Base-by-base conservation (phyloP, 73 alveolate species). In the Stentor coeruleus region DNA sequence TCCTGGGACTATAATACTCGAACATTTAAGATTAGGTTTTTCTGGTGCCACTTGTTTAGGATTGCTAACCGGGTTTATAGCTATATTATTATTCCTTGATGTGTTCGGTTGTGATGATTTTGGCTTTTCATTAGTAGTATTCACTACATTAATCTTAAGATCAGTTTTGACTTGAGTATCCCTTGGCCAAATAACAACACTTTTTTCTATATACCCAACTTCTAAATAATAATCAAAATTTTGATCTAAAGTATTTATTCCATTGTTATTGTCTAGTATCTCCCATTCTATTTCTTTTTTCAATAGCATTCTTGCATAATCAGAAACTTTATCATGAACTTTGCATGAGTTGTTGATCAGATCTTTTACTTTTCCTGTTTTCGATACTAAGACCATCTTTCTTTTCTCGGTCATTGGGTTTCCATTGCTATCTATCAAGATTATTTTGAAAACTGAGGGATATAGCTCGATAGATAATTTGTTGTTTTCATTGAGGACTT, bases 401-500 rank as follows among this genome's bases (percentile, higher is more conserved):
- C 39, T 40, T 0, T 38, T 33, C 66, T 75, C 83, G 14, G 14
- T 36, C 0, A 14, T 36, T 37, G 38, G 15, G 41, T 36, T 20
- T n/a, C 83, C 83, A 6, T 40, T 15, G 35, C 39, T 37, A 14
- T 31, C 26, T n/a, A 37, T 33, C 0, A 38, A 66, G 39, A 39
- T 37, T 0, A 75, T n/a, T 28, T 28, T 2, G 28, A 87, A 37
- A 3, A 87, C 74, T 3, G 90, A 94, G 20, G 98, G 98, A 59
- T 89, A 92, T 3, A 91, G 84, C 42, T 93, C 98, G 35, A 93
- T 85, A 0, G 88, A 82, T 37, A 91, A 88, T 20, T 55, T 72
- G 76, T 38, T 74, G 33, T 79, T 84, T 31, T 90, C 94, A 15
- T 76, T 84, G 58, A 89, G 72, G 26, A 89, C 89, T 74, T 90